Conservation (phyloP, 2,329 filamentous ascomycete genomes). For the Fusarium illudens region DNA sequence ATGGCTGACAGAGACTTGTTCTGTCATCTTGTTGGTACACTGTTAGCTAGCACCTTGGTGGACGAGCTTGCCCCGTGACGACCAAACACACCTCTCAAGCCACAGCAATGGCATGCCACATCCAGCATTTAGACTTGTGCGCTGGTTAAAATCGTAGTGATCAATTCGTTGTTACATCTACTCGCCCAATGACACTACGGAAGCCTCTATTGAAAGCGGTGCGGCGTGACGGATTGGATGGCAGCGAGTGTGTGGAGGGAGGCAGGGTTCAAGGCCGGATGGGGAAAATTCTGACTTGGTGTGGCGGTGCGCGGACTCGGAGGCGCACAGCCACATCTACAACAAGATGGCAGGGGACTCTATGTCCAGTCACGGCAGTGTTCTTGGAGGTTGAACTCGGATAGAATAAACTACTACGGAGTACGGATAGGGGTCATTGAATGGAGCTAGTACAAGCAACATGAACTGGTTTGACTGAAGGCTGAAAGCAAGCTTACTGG, state of each 20-base stretch:
- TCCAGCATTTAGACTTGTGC: neutral
- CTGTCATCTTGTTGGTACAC: conserved; percentile 16
- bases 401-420: no score
- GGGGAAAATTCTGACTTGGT: neutral
- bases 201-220: neutral
- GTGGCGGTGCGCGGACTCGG: neutral
- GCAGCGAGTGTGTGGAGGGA: neutral
- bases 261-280: neutral
- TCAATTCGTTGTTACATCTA: neutral
- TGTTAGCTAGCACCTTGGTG: neutral
- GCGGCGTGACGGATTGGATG: neutral
- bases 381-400: neutral
- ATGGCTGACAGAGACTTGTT: neutral
- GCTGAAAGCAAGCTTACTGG: neutral
- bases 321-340: neutral
- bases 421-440: neutral
- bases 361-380: neutral
- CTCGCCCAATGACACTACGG: neutral
- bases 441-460: neutral
- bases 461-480: neutral
- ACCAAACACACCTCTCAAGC: neutral
- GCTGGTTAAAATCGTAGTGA: neutral
- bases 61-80: neutral
- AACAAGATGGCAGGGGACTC: neutral
- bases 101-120: neutral